phyloP scores from a whole-genome alignment of 345 rosid species.

The Kernera saxatilis region DNA sequence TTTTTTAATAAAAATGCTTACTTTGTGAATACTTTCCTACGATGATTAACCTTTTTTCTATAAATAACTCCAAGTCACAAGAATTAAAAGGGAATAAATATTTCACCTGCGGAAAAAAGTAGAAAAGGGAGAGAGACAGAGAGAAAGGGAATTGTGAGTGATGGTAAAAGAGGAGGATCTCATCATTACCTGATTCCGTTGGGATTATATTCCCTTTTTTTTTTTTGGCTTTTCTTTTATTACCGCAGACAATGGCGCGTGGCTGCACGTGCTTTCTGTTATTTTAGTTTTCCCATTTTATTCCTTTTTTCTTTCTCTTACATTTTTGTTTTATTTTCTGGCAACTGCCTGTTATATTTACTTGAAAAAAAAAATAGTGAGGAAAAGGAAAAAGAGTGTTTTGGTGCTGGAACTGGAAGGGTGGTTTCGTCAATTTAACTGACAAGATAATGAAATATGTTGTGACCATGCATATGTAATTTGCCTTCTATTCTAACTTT shows the following conservation, averaged over 20 bases:
- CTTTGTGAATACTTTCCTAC: no score
- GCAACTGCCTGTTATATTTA: not conserved
- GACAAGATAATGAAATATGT: not conserved
- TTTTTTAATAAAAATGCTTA: no score
- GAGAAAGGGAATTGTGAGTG: not conserved
- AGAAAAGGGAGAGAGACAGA: not conserved
- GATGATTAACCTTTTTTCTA: no score
- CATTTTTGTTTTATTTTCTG: not conserved
- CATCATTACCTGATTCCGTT: conserved; percentile 31
- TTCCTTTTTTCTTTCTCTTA: not conserved
- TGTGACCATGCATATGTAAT: not conserved
- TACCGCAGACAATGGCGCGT: conserved; percentile 23
- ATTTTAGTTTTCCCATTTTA: not conserved
- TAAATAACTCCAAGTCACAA: no score
- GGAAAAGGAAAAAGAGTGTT: not conserved
- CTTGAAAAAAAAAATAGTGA: not conserved
- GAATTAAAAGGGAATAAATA: no score
- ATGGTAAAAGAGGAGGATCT: conserved; percentile 21
- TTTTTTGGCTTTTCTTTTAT: not conserved
- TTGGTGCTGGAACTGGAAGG: not conserved
- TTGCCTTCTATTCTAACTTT: not conserved
- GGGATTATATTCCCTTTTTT: conserved; percentile 29
- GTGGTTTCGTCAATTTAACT: not conserved
- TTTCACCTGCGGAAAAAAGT: not conserved
- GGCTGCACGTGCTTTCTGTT: conserved; percentile 24